A percentile compares a stretch with the other conserved stretches of the same genome.
Conservation (phyloP, 2,329 filamentous ascomycete genomes). For the Penicillium carneum region DNA sequence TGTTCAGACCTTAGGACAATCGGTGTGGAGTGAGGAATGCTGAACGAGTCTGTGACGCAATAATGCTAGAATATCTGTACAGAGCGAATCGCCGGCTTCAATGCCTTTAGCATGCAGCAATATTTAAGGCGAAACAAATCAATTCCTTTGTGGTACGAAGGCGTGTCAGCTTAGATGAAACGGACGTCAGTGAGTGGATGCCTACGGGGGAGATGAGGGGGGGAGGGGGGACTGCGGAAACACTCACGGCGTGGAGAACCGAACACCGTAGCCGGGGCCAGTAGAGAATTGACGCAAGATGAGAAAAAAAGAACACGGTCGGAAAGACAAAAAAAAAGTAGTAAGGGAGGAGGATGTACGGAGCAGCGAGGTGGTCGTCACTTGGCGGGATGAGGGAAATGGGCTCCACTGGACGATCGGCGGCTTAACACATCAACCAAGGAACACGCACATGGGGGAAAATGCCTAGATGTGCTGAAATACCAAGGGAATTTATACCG, state of each 20-base stretch:
- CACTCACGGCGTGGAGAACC: slow-evolving; percentile 23
- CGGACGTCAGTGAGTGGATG: slow-evolving; percentile 37
- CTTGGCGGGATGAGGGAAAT: slow-evolving; percentile 42
- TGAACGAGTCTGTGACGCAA: slow-evolving; percentile 26
- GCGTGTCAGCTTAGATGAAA: slow-evolving; percentile 42
- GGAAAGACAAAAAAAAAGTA: slow-evolving; percentile 11
- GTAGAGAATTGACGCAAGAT: slow-evolving; percentile 19
- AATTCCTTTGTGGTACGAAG: slow-evolving; percentile 34
- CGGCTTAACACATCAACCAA: slow-evolving; percentile 44
- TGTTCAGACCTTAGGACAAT: slow-evolving; percentile 35
- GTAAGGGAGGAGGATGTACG: slow-evolving; percentile 21
- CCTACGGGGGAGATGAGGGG: slow-evolving; percentile 36
- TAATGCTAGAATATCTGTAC: slow-evolving; percentile 31
- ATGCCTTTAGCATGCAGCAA: slow-evolving; percentile 32
- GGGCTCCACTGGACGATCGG: slow-evolving; percentile 47
- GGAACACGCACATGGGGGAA: slow-evolving; percentile 25
- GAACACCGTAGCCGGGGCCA: slow-evolving; percentile 20
- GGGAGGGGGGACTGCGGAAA: slow-evolving; percentile 26
- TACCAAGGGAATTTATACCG: neutral
- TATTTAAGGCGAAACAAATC: slow-evolving; percentile 26
- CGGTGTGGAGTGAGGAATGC: slow-evolving; percentile 33
- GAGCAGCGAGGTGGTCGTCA: slow-evolving; percentile 39
- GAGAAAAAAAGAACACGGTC: slow-evolving; percentile 11
- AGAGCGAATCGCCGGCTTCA: slow-evolving; percentile 32
- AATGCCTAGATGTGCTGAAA: neutral